Base-by-base conservation (phyloP, 225 moss, liverwort and hornwort species). In the Straminergon stramineum region DNA sequence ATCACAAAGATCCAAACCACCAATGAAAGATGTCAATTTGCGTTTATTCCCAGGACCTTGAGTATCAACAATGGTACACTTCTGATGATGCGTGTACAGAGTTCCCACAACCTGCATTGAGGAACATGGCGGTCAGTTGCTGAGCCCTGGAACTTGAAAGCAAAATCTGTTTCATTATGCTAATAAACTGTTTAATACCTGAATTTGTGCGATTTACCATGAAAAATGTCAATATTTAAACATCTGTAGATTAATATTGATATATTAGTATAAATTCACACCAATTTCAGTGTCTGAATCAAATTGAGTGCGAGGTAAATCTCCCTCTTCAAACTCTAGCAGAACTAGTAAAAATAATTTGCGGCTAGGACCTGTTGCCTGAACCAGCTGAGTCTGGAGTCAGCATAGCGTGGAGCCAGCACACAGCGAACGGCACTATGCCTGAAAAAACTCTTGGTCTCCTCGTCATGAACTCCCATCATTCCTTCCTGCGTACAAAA, bases 1-100 rank as follows among this genome's bases (percentile, higher is more conserved):
- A 88, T 97, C 95, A 90, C 98, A 98, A 73, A 98, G 95, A 93
- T 98, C 98, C 87, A 98, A 93, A 84, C 97, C 96, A 77, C 97
- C 96, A 53, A 98, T 85, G 84, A 98, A 98, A 66, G 98, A 89
- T 53, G 95, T 92, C 89, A 98, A 71, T 87, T 95, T 94, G 75
- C 96, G 90, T 55, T 95, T 95, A 75, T 94, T 94, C 61, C 90
- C 88, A 83, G 93, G 93, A 87, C 97, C 96, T 94, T 95, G 97
- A 65, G 92, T 76, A 91, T 98, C 98, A 60, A 95, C 92, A 60
- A 98, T 94, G 39, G 85, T 82, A 80, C 94, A 81, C 89, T 98
- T 98, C 82, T 98, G 97, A 86, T 98, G 98, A 65, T 98, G 98
- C 20, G 98, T 98, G 90, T 96, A 97, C 53, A 98, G 92, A 31